Conservation (phyloP, 805 yeast genomes). For the Diddensiella santjacobensis region DNA sequence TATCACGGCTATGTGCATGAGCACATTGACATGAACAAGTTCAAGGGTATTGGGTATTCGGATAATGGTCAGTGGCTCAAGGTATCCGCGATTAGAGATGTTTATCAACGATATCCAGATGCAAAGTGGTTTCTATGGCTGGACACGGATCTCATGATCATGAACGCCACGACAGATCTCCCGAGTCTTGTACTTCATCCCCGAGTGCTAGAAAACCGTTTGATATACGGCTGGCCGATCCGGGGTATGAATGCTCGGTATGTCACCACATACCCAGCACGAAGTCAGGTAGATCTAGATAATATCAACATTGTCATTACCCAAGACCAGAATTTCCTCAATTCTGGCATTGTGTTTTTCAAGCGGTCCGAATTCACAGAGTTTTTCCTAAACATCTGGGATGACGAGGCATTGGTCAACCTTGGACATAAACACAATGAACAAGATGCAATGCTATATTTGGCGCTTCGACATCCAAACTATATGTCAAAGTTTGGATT, state of each 20-base stretch:
- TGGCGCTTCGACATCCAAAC: constrained; percentile 18
- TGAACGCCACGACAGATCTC: constrained; percentile 30
- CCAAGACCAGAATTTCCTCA: constrained; percentile 29
- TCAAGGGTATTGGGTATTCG: constrained; percentile 7
- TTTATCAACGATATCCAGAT: constrained; percentile 29
- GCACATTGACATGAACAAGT: constrained; percentile 27
- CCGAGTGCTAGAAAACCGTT: constrained; percentile 23
- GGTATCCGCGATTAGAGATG: constrained; percentile 32
- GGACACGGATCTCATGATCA: constrained; percentile 34
- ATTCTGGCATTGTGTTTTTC: constrained; percentile 33
- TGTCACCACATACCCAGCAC: constrained; percentile 3
- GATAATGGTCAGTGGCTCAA: constrained; percentile 29
- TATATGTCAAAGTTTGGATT: constrained; percentile 27
- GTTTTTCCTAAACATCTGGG: constrained; percentile 29
- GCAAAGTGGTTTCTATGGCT: constrained; percentile 39
- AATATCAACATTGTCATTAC: constrained; percentile 27
- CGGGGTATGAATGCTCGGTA: constrained; percentile 16
- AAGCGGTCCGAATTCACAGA: constrained; percentile 24
- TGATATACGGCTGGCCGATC: constrained; percentile 20
- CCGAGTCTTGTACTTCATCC: constrained; percentile 29
- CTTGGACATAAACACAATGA: constrained; percentile 19
- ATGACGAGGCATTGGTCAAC: constrained; percentile 22
- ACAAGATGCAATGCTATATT: constrained; percentile 24
- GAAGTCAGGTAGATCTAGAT: constrained; percentile 19
- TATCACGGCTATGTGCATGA: constrained; percentile 33